Percentiles rank a stretch among this genome's conserved stretches.
These are phyloP conservation scores for Emericellopsis atlantica DNA, from an alignment of 2,329 filamentous ascomycete species.

Conservation along the genomic window DNA sequence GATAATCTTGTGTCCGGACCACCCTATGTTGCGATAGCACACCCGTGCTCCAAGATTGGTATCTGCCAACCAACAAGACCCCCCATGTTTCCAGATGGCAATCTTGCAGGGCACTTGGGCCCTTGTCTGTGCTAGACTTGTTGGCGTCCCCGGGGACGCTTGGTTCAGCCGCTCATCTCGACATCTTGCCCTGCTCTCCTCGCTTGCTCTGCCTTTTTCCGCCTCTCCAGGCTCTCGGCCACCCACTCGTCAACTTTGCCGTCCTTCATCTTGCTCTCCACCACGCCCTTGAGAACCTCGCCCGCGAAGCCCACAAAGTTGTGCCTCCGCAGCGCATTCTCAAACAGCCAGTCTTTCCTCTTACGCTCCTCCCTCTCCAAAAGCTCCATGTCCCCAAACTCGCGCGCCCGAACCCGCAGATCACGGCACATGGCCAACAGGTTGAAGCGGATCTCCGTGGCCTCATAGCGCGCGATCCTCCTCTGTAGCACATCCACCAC, in stretches of 20 bases:
- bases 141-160: no score
- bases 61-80: no score
- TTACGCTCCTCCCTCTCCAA: slow-evolving; percentile 73
- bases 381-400: slow-evolving; percentile 72
- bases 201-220: neutral
- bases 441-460: slow-evolving; percentile 88
- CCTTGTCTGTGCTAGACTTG: no score
- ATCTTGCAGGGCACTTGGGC: no score
- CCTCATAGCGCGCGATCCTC: slow-evolving; percentile 73
- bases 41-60: no score
- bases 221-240: slow-evolving; percentile 43
- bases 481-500: slow-evolving; percentile 80
- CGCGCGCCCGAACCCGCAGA: slow-evolving; percentile 60
- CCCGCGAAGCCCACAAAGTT: slow-evolving; percentile 96
- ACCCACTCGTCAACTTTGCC: slow-evolving; percentile 59
- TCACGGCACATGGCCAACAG: slow-evolving; percentile 86
- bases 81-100: no score
- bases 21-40: no score
- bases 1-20: no score
- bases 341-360: slow-evolving; percentile 79
- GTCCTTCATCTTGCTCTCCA: slow-evolving; percentile 57
- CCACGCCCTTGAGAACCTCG: slow-evolving; percentile 78
- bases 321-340: slow-evolving; percentile 82
- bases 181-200: slow-evolving; percentile 22
- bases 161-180: slow-evolving; percentile 20